These are phyloP conservation scores for Dendrocalamus latiflorus DNA, from an alignment of 202 grass and related monocot species.

Conservation along the genomic window DNA sequence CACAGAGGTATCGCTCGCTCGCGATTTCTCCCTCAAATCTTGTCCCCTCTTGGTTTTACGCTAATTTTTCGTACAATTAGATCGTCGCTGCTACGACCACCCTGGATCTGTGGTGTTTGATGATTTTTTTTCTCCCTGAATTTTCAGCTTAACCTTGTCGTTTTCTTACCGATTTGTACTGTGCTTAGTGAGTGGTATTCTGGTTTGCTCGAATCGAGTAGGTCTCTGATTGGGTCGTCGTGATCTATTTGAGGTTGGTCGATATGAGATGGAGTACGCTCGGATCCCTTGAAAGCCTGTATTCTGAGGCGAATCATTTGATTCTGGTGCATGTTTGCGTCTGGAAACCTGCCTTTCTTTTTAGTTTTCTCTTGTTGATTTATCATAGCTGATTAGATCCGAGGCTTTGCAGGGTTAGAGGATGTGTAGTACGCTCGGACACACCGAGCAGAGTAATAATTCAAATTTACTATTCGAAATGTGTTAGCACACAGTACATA, in stretches of 20 bases:
- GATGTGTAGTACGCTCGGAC: not conserved
- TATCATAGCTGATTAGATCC: constrained; percentile 1
- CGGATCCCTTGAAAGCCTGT: not conserved
- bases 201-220: not conserved
- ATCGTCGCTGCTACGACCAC: not conserved
- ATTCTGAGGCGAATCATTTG: not conserved
- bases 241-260: not conserved
- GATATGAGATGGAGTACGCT: not conserved
- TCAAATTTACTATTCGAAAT: not conserved
- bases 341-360: not conserved
- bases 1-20: constrained; percentile 17
- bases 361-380: not conserved
- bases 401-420: not conserved
- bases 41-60: not conserved
- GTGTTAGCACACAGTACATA: not conserved
- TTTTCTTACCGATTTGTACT: not conserved
- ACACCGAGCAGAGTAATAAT: not conserved
- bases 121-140: not conserved
- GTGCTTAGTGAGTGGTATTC: not conserved
- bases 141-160: not conserved
- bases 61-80: not conserved
- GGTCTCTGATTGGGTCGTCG: not conserved
- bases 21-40: not conserved
- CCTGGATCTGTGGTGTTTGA: not conserved
- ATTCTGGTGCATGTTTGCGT: not conserved